Base-by-base conservation (phyloP, 345 rosid genomes). In the Lagerstroemia speciosa region DNA sequence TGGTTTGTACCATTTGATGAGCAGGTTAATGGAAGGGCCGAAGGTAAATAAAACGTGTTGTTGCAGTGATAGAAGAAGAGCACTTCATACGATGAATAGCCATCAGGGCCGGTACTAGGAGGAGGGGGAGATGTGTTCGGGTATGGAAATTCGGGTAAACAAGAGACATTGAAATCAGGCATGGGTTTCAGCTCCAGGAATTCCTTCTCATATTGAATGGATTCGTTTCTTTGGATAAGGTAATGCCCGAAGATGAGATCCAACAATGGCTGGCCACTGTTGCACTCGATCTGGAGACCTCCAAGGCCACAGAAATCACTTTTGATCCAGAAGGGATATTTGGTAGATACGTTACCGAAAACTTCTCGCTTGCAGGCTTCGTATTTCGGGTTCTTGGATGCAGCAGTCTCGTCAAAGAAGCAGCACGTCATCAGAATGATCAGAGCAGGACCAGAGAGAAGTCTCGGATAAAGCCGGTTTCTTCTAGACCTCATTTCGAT, bases 11-110 rank as follows among this genome's bases (percentile, higher is more conserved):
- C 9, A 10, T 26, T 67, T 15, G 68, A 38, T 72, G 29, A 30
- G 26, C 78, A 78, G 5, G 68, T 53, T 46, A 3, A n/a, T 52
- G 68, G 71, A 32, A 30, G 46, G 1, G 72, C 71, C 36, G 67
- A 62, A 62, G 69, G 68, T 26, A 64, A 33, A 12, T 37, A 32
- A 60, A 73, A 36, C 8, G 67, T 69, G 66, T 50, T 14, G 41
- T 24, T 67, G 69, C 78, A 73, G 74, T 72, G 62, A 17, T 73
- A 67, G 19, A 77, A 69, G 76, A 79, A 79, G 69, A 3, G 16
- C n/a, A 48, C 31, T n/a, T n/a, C n/a, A n/a, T n/a, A n/a, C n/a
- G n/a, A n/a, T n/a, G n/a, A n/a, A n/a, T n/a, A n/a, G n/a, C n/a
- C n/a, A n/a, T n/a, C n/a, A n/a, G n/a, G 48, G 48, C 48, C 3